Base-by-base conservation (phyloP, 1,139 yeast species). In the Debaryomycetaceae sp. region DNA sequence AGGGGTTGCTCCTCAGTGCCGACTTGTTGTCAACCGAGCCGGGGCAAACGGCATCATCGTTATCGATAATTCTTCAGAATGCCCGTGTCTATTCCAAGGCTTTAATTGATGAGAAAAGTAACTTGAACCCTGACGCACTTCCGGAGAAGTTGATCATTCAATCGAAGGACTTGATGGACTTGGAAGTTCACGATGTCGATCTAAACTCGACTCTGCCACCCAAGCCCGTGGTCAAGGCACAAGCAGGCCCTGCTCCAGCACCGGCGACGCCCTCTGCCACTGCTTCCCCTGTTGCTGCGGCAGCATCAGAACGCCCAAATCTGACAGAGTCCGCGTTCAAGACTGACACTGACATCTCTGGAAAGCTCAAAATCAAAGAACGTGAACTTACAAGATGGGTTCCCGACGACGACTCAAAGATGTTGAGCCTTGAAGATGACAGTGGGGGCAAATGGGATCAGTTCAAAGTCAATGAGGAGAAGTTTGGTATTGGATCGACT, bases 351-450 rank as follows among this genome's bases (percentile, higher is more conserved):
- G 96, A 83, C 53, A 89, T 91, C 33, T 77, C 95, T 5, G 62
- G 71, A 6, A 56, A 51, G 10, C 48, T 45, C 15, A 59, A 58
- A 15, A 46, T 68, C 32, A 69, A 63, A 39, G 86, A 81, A 51
- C 71, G 91, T 30, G 94, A 83, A 46, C 69, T 91, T 36, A 79
- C 85, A 53, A 75, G 72, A 48, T 91, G 98, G 98, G 76, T 75
- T 13, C 94, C 95, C 4, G 94, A 83, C 31, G 75, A 60, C 9
- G 65, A 53, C 19, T 54, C 51, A 23, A 51, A 39, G 29, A 61
- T 56, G 18, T 55, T 73, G 33, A 43, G 59, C 1, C 60, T 78
- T 27, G 82, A 71, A 28, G 76, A 68, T 30, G 54, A 59, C 28
- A 23, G 30, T 10, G 32, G 35, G 21, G 31, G 31, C 18, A 42